These are phyloP conservation scores for Umbilicaria muhlenbergii DNA, from an alignment of 495 filamentous ascomycete species.

Conservation along the genomic window DNA sequence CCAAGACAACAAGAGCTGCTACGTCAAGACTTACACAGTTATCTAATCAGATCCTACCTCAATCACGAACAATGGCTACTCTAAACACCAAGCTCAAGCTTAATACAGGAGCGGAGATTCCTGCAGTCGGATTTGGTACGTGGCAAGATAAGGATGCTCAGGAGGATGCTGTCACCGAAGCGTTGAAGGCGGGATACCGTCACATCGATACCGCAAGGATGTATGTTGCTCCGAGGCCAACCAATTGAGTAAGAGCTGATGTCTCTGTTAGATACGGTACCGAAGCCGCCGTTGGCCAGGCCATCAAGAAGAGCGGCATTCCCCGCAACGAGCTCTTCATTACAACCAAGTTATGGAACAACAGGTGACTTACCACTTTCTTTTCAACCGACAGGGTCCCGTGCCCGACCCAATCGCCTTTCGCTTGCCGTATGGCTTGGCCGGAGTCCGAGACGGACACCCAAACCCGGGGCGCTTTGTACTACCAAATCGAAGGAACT, in stretches of 20 bases:
- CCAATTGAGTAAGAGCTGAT: not conserved
- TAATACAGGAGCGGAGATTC: conserved; percentile 36
- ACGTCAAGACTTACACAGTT: conserved; percentile 9
- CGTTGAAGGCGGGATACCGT: conserved; percentile 40
- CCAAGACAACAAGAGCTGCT: conserved; percentile 1
- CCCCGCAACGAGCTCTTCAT: conserved; percentile 47
- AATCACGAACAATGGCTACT: conserved; percentile 12
- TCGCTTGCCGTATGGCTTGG: too few species aligned
- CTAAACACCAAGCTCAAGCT: conserved; percentile 25
- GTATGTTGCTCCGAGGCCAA: conserved; percentile 19
- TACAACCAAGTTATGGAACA: conserved; percentile 59
- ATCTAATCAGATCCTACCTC: conserved; percentile 3
- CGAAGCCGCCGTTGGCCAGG: conserved; percentile 36
- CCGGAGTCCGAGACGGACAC: too few species aligned
- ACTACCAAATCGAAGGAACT: too few species aligned
- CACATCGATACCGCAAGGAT: conserved; percentile 44
- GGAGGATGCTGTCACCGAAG: conserved; percentile 29
- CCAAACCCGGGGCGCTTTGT: too few species aligned
- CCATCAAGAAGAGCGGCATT: conserved; percentile 38
- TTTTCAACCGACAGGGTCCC: too few species aligned
- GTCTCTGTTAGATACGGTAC: conserved; percentile 29
- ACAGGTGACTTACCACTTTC: conserved; percentile 10
- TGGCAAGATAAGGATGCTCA: conserved; percentile 34
- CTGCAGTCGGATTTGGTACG: conserved; percentile 19
- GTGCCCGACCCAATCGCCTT: too few species aligned